Conservation (phyloP, 1,139 yeast genomes). For the Kodamaea alishanica region DNA sequence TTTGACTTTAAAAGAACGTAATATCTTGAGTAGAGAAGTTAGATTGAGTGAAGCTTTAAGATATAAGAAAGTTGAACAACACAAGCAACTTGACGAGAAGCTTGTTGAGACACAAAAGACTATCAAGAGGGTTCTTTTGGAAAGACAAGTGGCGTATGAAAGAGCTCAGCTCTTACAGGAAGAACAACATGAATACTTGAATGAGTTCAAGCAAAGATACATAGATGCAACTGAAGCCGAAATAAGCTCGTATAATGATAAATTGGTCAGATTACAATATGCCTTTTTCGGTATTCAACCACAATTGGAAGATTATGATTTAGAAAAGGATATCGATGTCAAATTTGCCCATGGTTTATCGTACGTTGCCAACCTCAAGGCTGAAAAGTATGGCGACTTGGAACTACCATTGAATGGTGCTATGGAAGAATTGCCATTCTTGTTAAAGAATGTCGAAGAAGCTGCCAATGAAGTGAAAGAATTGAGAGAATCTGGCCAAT, state of each 20-base stretch:
- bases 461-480: constrained; percentile 53
- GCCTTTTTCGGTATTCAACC: constrained; percentile 77
- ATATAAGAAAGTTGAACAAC: constrained; percentile 23
- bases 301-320: constrained; percentile 38
- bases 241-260: constrained; percentile 59
- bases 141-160: constrained; percentile 72
- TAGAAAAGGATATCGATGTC: constrained; percentile 49
- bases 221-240: constrained; percentile 55
- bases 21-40: constrained; percentile 71
- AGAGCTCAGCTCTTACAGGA: constrained; percentile 52
- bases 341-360: constrained; percentile 64
- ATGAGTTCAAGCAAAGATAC: constrained; percentile 57
- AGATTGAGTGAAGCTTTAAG: constrained; percentile 39
- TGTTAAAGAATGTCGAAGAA: constrained; percentile 43
- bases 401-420: constrained; percentile 36
- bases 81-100: constrained; percentile 33
- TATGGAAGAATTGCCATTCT: constrained; percentile 44
- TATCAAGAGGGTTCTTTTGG: constrained; percentile 83
- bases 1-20: constrained; percentile 76
- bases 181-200: constrained; percentile 46
- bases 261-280: constrained; percentile 71
- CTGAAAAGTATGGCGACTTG: constrained; percentile 27
- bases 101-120: constrained; percentile 45
- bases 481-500: constrained; percentile 33
- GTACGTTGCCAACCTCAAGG: constrained; percentile 63